These are phyloP conservation scores for Aspergillus glaucus DNA, from an alignment of 2,329 filamentous ascomycete genomes.

Conservation along the genomic window DNA sequence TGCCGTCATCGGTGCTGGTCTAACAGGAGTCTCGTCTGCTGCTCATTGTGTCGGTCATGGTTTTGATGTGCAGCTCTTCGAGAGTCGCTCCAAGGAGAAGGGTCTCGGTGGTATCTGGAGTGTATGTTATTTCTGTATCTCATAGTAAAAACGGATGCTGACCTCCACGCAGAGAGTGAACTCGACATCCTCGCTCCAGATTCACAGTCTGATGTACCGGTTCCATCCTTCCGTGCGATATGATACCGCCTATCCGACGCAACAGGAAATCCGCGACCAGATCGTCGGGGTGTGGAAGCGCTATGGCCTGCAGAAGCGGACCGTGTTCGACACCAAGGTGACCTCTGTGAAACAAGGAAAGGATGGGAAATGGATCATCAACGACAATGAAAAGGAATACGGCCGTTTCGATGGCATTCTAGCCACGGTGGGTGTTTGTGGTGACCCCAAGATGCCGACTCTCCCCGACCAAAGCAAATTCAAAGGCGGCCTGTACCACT, in stretches of 20 bases:
- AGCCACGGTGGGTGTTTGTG: conserved; percentile 72
- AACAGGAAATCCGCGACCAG: conserved; percentile 67
- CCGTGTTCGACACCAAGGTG: conserved; percentile 64
- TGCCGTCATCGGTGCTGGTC: conserved; percentile 63
- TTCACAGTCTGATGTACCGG: conserved; percentile 80
- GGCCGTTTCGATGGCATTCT: conserved; percentile 75
- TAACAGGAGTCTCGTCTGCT: conserved; percentile 72
- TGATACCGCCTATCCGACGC: conserved; percentile 68
- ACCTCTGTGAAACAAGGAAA: conserved; percentile 63
- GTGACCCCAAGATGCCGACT: conserved; percentile 66
- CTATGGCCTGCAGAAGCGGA: conserved; percentile 65
- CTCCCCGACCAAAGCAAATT: conserved; percentile 67
- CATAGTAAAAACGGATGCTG: background rate
- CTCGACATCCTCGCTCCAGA: conserved; percentile 74
- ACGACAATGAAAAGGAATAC: conserved; percentile 61
- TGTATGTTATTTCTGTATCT: conserved; percentile 39
- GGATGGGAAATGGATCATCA: conserved; percentile 69
- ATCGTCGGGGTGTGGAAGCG: conserved; percentile 66
- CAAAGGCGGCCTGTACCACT: conserved; percentile 67
- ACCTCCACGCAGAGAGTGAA: conserved; percentile 58
- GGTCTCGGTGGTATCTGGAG: conserved; percentile 74
- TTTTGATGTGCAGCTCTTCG: conserved; percentile 75
- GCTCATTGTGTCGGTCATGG: conserved; percentile 80
- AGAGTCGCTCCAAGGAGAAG: conserved; percentile 59
- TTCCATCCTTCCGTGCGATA: conserved; percentile 77